These are phyloP conservation scores for Gossypium schwendimanii DNA, from an alignment of 441 rosid genomes.

Conservation along the genomic window DNA sequence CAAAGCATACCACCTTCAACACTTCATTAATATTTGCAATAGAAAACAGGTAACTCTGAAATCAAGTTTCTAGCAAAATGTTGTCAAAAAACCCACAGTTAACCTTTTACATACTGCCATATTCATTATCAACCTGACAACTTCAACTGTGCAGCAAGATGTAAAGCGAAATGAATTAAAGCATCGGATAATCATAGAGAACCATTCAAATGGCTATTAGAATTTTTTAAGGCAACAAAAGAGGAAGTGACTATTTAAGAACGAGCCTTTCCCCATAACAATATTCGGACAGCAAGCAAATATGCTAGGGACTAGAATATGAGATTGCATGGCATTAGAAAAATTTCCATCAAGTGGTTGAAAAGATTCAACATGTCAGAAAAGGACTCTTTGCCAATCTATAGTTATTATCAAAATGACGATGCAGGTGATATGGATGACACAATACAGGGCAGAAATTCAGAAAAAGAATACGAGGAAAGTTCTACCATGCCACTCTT, in stretches of 20 bases:
- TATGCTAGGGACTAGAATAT: neutral
- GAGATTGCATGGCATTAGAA: too few relatives aligned
- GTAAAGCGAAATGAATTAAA: neutral
- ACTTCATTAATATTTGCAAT: neutral
- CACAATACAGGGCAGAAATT: neutral
- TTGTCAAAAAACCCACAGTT: neutral
- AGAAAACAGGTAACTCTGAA: neutral
- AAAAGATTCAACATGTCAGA: too few relatives aligned
- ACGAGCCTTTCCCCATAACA: neutral
- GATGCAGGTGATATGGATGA: neutral
- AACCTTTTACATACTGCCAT: neutral
- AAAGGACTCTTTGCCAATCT: too few relatives aligned
- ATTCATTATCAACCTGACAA: neutral
- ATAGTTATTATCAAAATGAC: neutral
- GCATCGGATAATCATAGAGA: neutral
- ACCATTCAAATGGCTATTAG: neutral
- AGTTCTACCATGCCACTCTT: neutral
- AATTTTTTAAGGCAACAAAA: neutral
- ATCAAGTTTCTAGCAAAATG: neutral
- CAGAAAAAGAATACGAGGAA: neutral
- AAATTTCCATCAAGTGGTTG: too few relatives aligned
- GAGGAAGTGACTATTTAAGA: neutral
- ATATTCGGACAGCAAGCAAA: neutral
- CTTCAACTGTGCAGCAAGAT: neutral
- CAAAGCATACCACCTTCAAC: neutral